Evolutionary conservation across 257 asterid genomes (phyloP).

Genomic region (Misopates orontium): DNA sequence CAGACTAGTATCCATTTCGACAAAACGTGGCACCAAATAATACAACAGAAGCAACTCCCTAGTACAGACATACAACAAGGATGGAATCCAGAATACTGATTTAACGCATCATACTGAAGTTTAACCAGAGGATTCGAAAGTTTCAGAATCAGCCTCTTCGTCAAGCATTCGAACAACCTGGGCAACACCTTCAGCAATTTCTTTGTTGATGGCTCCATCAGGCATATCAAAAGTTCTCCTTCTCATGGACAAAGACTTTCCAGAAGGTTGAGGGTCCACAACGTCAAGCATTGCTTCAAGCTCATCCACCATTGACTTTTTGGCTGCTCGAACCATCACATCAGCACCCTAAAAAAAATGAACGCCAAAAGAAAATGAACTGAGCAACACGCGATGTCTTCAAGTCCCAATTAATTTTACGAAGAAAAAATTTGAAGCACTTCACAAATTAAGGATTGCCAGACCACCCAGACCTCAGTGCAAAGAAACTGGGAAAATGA

Average conservation of each 20-base stretch:
- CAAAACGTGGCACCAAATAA: background rate
- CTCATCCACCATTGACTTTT: constrained; percentile 82
- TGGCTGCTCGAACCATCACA: constrained; percentile 71
- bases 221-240: constrained; percentile 87
- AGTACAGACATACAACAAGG: constrained; percentile 18
- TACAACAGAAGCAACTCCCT: constrained; percentile 8
- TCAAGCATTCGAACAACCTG: constrained; percentile 78
- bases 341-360: constrained; percentile 73
- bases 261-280: constrained; percentile 83
- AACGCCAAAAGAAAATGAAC: background rate
- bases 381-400: background rate
- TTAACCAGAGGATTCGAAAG: background rate
- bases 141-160: constrained; percentile 34
- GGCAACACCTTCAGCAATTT: constrained; percentile 88
- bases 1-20: constrained; percentile 8
- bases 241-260: constrained; percentile 51
- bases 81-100: constrained; percentile 17
- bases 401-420: background rate
- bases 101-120: no score
- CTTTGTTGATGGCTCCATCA: constrained; percentile 62
- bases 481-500: background rate
- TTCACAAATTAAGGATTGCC: background rate
- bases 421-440: background rate
- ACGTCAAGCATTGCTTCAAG: constrained; percentile 96
- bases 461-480: constrained; percentile 9